Evolutionary conservation across 2,329 filamentous ascomycete species (phyloP).

Genomic region (Diplodia sapinea): DNA sequence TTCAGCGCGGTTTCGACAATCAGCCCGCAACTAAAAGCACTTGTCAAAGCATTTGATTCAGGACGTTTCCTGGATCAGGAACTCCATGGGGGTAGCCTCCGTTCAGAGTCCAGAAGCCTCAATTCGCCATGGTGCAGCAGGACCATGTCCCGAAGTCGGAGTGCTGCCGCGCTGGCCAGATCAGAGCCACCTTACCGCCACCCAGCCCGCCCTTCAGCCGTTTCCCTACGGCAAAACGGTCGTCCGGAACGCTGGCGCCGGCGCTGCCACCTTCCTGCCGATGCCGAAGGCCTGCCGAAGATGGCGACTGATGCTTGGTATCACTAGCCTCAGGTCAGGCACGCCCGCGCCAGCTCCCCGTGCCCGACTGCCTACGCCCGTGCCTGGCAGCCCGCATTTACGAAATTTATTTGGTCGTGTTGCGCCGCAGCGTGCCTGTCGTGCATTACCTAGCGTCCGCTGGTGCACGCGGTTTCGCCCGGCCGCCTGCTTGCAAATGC

Average conservation of each 20-base stretch:
- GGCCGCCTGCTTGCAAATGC: conserved; percentile 1
- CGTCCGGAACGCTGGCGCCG: conserved; percentile 11
- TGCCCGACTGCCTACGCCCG: conserved; percentile 12
- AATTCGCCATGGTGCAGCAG: conserved; percentile 12
- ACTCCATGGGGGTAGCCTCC: not conserved
- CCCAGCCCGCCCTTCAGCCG: conserved; percentile 7
- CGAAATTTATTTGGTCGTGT: not conserved
- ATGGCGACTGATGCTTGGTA: conserved; percentile 5
- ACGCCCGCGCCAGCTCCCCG: conserved; percentile 7
- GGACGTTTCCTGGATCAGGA: not conserved
- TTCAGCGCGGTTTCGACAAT: conserved; percentile 14
- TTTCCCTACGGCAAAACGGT: conserved; percentile 13
- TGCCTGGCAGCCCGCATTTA: conserved; percentile 5
- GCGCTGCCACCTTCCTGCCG: conserved; percentile 2
- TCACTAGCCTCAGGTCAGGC: conserved; percentile 1
- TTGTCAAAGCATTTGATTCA: conserved; percentile 5
- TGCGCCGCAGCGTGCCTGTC: conserved; percentile 4
- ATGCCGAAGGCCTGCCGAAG: conserved; percentile 16
- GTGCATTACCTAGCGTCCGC: conserved; percentile 19
- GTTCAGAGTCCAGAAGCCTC: not conserved
- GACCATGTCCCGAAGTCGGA: conserved; percentile 20
- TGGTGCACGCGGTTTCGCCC: conserved; percentile 21
- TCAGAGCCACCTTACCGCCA: conserved; percentile 12
- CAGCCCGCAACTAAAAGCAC: conserved; percentile 8
- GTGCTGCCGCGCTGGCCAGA: not conserved